Evolutionary conservation across 2,329 filamentous ascomycete genomes (phyloP).

Genomic region (Diaporthe vexans): DNA sequence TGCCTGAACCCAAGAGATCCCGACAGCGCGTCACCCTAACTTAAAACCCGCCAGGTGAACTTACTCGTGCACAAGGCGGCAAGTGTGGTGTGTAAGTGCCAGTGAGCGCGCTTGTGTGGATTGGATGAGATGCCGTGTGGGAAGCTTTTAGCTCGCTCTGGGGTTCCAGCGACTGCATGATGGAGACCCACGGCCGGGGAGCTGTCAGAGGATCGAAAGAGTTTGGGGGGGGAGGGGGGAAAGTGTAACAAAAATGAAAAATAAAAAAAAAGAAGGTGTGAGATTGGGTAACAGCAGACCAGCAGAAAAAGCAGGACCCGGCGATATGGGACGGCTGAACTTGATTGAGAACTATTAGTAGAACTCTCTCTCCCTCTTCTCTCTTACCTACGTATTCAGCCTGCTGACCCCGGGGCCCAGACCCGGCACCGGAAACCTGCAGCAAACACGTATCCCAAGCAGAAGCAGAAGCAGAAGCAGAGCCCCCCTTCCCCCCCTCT

Average conservation of each 20-base stretch:
- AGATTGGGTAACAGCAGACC: not conserved
- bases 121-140: not conserved
- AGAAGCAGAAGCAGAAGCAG: not conserved
- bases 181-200: not conserved
- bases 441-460: not conserved
- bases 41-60: conserved; percentile 34
- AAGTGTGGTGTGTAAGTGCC: not conserved
- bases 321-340: not conserved
- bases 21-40: conserved; percentile 40
- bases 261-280: not conserved
- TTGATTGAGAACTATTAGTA: not conserved
- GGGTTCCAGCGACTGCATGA: not conserved
- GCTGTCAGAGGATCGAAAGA: conserved; percentile 1
- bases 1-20: conserved; percentile 31
- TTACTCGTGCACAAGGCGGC: conserved; percentile 9
- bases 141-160: conserved; percentile 4
- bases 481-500: not conserved
- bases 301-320: not conserved
- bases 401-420: not conserved
- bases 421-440: conserved; percentile 7
- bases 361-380: not conserved
- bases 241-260: not conserved
- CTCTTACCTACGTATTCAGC: not conserved
- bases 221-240: not conserved
- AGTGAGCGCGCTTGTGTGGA: not conserved